Conservation (phyloP, 768 basidiomycete species). For the Trametes maxima region DNA sequence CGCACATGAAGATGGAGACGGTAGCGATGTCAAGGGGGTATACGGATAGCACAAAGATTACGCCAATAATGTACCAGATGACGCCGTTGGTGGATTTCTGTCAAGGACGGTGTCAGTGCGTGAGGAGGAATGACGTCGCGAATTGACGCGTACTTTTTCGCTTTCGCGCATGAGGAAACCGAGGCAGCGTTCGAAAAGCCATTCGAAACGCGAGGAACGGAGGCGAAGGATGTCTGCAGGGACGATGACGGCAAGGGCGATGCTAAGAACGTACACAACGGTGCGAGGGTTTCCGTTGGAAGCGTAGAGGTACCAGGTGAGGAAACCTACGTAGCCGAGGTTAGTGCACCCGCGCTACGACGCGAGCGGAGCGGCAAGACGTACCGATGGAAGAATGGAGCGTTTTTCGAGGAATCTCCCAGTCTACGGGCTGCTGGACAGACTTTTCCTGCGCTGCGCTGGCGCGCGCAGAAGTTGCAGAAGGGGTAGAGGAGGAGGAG, state of each 20-base stretch:
- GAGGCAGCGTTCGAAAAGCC: conserved; percentile 66
- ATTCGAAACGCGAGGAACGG: conserved; percentile 61
- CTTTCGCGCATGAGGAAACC: conserved; percentile 91
- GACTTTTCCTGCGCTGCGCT: not conserved
- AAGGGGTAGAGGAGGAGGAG: not conserved
- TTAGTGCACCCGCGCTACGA: not conserved
- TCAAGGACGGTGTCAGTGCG: not conserved
- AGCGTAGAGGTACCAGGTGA: conserved; percentile 60
- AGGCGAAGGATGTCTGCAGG: conserved; percentile 80
- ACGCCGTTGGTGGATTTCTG: conserved; percentile 82
- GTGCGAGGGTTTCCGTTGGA: conserved; percentile 48
- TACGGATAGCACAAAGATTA: conserved; percentile 69
- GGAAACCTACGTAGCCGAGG: conserved; percentile 50
- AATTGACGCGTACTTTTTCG: conserved; percentile 59
- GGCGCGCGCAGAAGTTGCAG: not conserved
- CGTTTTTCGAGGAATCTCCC: conserved; percentile 89
- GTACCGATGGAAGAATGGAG: conserved; percentile 88
- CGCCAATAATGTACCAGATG: conserved; percentile 89
- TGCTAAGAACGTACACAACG: conserved; percentile 65
- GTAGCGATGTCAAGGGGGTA: conserved; percentile 88
- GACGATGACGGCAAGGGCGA: conserved; percentile 65
- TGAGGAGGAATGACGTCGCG: not conserved
- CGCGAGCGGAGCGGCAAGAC: conserved; percentile 30
- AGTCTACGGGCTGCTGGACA: conserved; percentile 50
- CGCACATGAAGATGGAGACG: conserved; percentile 88